Evolutionary conservation across 1,139 yeast genomes (phyloP).

Genomic region (Saccharomyces hybrid): DNA sequence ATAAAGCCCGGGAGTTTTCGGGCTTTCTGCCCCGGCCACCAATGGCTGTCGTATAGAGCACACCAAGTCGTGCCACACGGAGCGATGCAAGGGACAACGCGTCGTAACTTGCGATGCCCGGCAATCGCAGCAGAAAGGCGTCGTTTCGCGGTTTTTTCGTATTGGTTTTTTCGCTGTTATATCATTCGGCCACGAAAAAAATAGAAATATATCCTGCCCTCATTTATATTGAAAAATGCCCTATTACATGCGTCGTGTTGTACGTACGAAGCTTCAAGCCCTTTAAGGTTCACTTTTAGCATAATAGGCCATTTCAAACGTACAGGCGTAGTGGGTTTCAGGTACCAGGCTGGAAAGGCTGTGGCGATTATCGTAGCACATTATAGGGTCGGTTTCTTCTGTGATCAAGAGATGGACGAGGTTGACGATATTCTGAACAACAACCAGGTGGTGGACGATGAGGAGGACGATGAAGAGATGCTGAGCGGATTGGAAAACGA

Average conservation of each 20-base stretch:
- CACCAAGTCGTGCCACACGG: not conserved
- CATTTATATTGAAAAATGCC: not conserved
- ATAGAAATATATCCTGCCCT: not conserved
- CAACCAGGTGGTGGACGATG: conserved; percentile 22
- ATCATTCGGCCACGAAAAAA: not conserved
- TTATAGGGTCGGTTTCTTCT: not conserved
- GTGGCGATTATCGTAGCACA: not conserved
- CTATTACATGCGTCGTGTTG: not conserved
- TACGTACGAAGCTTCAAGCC: not conserved
- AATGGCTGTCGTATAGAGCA: not conserved
- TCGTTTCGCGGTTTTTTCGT: conserved; percentile 1
- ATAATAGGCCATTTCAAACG: not conserved
- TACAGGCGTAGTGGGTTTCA: not conserved
- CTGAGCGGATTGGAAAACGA: conserved; percentile 27
- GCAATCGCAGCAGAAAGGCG: not conserved
- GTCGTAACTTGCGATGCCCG: not conserved
- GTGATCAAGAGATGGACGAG: conserved; percentile 20
- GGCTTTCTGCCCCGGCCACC: not conserved
- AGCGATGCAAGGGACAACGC: not conserved
- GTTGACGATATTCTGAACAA: conserved; percentile 28
- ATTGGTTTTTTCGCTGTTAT: not conserved
- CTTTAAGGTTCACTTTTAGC: not conserved
- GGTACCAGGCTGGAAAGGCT: not conserved
- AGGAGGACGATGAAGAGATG: conserved; percentile 30
- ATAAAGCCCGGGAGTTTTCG: not conserved